Evolutionary conservation across 768 basidiomycete genomes (phyloP), one percentile per base, ranked within the genome.

Genomic region (Lentinula edodes): DNA sequence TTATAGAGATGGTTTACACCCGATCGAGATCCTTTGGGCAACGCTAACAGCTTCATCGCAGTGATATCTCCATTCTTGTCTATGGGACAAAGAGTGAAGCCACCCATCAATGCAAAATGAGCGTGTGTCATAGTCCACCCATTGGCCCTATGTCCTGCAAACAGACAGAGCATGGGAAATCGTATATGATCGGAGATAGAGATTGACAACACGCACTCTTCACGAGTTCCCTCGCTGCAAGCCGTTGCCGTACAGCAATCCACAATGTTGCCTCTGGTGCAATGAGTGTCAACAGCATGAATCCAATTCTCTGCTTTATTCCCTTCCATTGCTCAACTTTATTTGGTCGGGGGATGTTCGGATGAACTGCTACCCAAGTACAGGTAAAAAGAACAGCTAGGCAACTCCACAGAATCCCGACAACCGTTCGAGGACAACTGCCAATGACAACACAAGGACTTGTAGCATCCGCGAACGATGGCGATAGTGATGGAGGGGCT

Each of bases 21-120:
- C 28, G 28, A 28, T 28, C 28, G 15, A 1, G 43, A 7, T 7
- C 18, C n/a, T 16, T n/a, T 45, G 13, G 43, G 43, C 18, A n/a
- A 18, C 6, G 43, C 16, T 15, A 45, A n/a, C 16, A 45, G n/a
- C 15, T 16, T 16, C 28, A 51, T 18, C 18, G 28, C 50, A 36
- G n/a, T n/a, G 38, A 54, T 20, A 38, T 39, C 3, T 28, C 28
- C 48, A n/a, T 48, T 20, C 10, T 46, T 34, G 6, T 58, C 62
- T n/a, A 45, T 15, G 5, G n/a, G 5, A 28, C 32, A 62, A 39
- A 64, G 42, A 2, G 57, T 55, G 53, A 66, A 66, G 6, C 66
- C 67, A 15, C 67, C 66, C 67, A 67, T 69, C 20, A 48, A 28
- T 5, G 62, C 62, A 51, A 63, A 66, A 36, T 62, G 62, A 0